Evolutionary conservation across 2,329 filamentous ascomycete genomes (phyloP).

Genomic region (Verticillium zaregamsianum): DNA sequence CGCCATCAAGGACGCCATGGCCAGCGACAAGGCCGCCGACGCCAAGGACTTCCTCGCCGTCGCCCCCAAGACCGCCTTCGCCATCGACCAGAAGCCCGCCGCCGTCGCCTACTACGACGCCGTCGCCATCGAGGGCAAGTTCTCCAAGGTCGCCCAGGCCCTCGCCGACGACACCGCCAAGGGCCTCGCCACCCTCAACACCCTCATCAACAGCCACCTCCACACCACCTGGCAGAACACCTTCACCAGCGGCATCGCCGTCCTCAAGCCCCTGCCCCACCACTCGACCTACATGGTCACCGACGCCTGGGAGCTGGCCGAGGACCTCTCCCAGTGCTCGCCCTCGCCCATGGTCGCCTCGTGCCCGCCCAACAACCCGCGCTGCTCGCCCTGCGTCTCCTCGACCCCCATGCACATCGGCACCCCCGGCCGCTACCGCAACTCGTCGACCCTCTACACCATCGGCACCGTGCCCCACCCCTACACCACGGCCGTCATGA

Average conservation of each 20-base stretch:
- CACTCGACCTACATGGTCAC: constrained; percentile 70
- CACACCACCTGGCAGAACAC: constrained; percentile 80
- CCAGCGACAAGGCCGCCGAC: constrained; percentile 47
- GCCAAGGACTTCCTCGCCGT: constrained; percentile 62
- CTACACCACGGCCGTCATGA: constrained; percentile 72
- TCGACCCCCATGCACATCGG: constrained; percentile 61
- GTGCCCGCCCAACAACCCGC: constrained; percentile 76
- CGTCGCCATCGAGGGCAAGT: constrained; percentile 58
- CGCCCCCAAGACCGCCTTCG: constrained; percentile 56
- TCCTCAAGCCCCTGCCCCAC: constrained; percentile 74
- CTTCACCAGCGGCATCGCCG: constrained; percentile 71
- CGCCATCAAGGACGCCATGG: constrained; percentile 57
- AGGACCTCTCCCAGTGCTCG: constrained; percentile 71
- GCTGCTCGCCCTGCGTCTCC: constrained; percentile 70
- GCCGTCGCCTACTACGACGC: constrained; percentile 76
- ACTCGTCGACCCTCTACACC: constrained; percentile 69
- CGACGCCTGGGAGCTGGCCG: constrained; percentile 67
- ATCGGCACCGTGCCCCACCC: constrained; percentile 90
- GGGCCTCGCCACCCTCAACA: constrained; percentile 63
- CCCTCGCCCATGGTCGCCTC: constrained; percentile 67
- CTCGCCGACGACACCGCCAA: constrained; percentile 51
- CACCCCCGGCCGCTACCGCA: constrained; percentile 65
- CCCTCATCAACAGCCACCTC: constrained; percentile 79
- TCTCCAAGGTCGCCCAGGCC: constrained; percentile 61
- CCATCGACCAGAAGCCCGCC: constrained; percentile 58